These are phyloP conservation scores for Flagelloscypha sp. DNA, from an alignment of 768 basidiomycete species.

Conservation along the genomic window DNA sequence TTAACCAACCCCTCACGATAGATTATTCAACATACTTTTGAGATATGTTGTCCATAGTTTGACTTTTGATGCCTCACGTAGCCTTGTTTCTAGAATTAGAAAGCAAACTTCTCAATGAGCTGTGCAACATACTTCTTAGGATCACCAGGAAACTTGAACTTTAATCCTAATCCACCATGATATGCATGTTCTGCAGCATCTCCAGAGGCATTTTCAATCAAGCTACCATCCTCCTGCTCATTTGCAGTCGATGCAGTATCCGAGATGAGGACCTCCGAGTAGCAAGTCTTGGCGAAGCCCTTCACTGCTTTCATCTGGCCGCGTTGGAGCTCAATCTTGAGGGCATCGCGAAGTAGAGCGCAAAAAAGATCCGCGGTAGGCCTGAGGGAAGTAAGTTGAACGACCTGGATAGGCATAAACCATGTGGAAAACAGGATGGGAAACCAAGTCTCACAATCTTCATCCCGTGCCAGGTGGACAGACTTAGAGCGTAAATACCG, in stretches of 20 bases:
- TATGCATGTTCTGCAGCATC: conserved; percentile 48
- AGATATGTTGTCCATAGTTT: conserved; percentile 93
- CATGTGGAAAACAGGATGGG: conserved; percentile 1
- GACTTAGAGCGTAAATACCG: conserved; percentile 92
- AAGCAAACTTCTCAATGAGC: conserved; percentile 2
- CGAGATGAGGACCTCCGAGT: conserved; percentile 81
- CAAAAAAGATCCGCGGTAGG: conserved; percentile 95
- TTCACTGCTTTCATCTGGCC: conserved; percentile 93
- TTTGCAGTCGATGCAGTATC: conserved; percentile 48
- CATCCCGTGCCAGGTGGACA: conserved; percentile 90
- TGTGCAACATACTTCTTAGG: conserved; percentile 64
- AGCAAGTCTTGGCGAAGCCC: conserved; percentile 84
- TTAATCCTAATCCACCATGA: conserved; percentile 72
- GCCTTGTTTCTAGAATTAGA: conserved; percentile 29
- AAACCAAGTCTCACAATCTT: conserved; percentile 61
- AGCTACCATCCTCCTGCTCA: conserved; percentile 61
- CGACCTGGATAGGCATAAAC: conserved; percentile 44
- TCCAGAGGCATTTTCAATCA: conserved; percentile 40
- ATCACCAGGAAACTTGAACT: conserved; percentile 88
- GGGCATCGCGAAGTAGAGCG: conserved; percentile 74
- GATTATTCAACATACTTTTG: conserved; percentile 50
- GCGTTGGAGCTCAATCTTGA: conserved; percentile 82
- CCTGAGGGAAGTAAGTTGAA: conserved; percentile 88
- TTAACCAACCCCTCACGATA: no score
- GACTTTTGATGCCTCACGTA: conserved; percentile 88